These are phyloP conservation scores for Cyclotella choctawhatcheeana DNA, from an alignment of 108 stramenopile species.

Conservation along the genomic window DNA sequence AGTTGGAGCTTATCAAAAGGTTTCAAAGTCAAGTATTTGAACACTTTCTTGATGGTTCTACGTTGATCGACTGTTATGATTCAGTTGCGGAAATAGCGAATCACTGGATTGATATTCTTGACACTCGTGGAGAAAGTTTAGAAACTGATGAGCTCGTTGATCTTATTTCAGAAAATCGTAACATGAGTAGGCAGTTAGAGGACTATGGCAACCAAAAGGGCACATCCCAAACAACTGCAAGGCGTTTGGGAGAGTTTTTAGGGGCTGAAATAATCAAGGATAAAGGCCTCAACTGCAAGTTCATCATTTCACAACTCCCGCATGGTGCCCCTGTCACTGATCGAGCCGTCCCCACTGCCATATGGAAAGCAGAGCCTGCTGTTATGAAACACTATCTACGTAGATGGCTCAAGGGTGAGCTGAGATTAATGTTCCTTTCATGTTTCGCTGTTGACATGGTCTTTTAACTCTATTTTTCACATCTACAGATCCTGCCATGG, in stretches of 20 bases:
- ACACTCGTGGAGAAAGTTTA: constrained; percentile 90
- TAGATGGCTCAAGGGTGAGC: constrained; percentile 88
- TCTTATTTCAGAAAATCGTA: constrained; percentile 97
- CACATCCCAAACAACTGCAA: constrained; percentile 97
- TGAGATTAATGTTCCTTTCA: neutral
- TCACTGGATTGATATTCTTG: constrained; percentile 98
- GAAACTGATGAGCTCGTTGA: constrained; percentile 96
- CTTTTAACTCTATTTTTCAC: neutral
- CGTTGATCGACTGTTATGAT: constrained; percentile 92
- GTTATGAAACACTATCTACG: constrained; percentile 91
- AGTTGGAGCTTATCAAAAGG: constrained; percentile 98
- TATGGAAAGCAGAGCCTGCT: constrained; percentile 92
- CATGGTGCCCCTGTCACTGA: constrained; percentile 97
- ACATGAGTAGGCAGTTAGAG: constrained; percentile 96
- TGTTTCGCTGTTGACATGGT: neutral
- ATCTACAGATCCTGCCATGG: constrained; percentile 66
- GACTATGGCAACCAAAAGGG: constrained; percentile 98
- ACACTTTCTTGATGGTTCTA: constrained; percentile 90
- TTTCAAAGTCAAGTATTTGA: constrained; percentile 99
- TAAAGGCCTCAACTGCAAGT: constrained; percentile 97
- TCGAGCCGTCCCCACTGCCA: constrained; percentile 95
- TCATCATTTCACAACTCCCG: constrained; percentile 95
- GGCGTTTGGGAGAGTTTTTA: constrained; percentile 96
- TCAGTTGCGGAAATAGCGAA: constrained; percentile 97
- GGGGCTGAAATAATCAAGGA: constrained; percentile 98